phyloP scores from a whole-genome alignment of 352 stramenopile genomes.

The Phytophthora foliorum region DNA sequence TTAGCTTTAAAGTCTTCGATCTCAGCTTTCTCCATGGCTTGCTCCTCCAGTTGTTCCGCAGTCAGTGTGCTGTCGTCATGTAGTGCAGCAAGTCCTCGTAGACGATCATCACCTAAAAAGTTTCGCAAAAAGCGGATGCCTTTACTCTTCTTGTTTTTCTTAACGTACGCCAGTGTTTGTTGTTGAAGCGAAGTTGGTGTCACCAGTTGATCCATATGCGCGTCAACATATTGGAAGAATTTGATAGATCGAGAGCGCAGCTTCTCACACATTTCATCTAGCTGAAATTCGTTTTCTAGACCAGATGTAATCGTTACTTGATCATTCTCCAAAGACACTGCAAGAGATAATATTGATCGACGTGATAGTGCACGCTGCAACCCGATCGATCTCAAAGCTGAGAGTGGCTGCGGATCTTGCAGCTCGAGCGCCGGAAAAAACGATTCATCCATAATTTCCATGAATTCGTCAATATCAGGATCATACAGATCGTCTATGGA shows the following conservation, averaged over 20 bases:
- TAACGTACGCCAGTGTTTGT: slow-evolving; percentile 36
- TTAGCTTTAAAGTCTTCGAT: slow-evolving; percentile 77
- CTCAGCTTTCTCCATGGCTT: slow-evolving; percentile 48
- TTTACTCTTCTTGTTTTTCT: slow-evolving; percentile 60
- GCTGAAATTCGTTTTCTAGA: slow-evolving; percentile 13
- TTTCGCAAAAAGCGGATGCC: slow-evolving; percentile 64
- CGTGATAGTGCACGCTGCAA: slow-evolving; percentile 75
- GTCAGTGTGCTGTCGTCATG: slow-evolving; percentile 4
- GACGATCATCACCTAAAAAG: slow-evolving; percentile 53
- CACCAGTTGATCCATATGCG: slow-evolving; percentile 64
- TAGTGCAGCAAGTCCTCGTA: slow-evolving; percentile 8
- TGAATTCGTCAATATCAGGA: slow-evolving; percentile 77
- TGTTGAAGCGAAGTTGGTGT: slow-evolving; percentile 28
- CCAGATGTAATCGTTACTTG: slow-evolving; percentile 46
- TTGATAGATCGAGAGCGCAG: slow-evolving; percentile 52
- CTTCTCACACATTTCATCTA: slow-evolving; percentile 30
- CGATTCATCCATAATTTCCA: slow-evolving; percentile 70
- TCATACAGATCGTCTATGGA: slow-evolving; percentile 76
- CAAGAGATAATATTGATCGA: slow-evolving; percentile 68
- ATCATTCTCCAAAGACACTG: slow-evolving; percentile 66
- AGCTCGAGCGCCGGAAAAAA: slow-evolving; percentile 75
- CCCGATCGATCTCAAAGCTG: slow-evolving; percentile 66
- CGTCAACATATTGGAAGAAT: slow-evolving; percentile 78
- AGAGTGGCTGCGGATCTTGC: slow-evolving; percentile 62
- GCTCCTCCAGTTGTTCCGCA: slow-evolving; percentile 43